Percentiles rank a stretch among this genome's conserved stretches.
phyloP scores from a whole-genome alignment of 805 yeast genomes.

The Metschnikowia peoriensis region DNA sequence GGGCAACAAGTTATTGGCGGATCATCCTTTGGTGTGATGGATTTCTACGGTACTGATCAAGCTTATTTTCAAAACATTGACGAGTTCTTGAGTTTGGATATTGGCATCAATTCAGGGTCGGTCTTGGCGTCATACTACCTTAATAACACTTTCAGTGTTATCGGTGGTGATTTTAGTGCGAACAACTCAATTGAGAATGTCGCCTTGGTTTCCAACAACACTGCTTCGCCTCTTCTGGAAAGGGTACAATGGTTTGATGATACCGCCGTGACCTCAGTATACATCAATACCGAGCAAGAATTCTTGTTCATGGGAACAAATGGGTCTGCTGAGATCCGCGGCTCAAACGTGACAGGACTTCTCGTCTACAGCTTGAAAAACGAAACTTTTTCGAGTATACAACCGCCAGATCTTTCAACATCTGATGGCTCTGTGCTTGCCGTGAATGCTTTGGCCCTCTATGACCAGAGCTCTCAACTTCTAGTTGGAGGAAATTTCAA shows the following conservation, averaged over 20 bases:
- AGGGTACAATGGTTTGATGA: slow-evolving; percentile 26
- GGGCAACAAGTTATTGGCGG: slow-evolving; percentile 37
- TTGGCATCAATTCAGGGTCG: slow-evolving; percentile 22
- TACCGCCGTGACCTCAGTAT: slow-evolving; percentile 30
- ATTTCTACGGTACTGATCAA: slow-evolving; percentile 25
- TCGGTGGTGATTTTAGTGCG: slow-evolving; percentile 59
- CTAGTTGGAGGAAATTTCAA: slow-evolving; percentile 75
- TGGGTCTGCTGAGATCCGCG: slow-evolving; percentile 29
- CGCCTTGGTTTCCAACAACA: slow-evolving; percentile 27
- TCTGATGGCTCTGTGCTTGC: slow-evolving; percentile 41
- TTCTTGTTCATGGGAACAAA: slow-evolving; percentile 47
- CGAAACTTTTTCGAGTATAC: slow-evolving; percentile 40
- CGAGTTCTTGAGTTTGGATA: slow-evolving; percentile 22
- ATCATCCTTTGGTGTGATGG: slow-evolving; percentile 34
- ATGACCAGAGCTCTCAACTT: slow-evolving; percentile 36
- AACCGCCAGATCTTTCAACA: slow-evolving; percentile 48
- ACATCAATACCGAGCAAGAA: slow-evolving; percentile 32
- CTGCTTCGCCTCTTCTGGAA: slow-evolving; percentile 22
- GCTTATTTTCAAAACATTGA: slow-evolving; percentile 24
- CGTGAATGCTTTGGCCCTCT: slow-evolving; percentile 36
- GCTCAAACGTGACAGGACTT: slow-evolving; percentile 41
- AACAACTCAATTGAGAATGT: slow-evolving; percentile 22
- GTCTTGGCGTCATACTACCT: slow-evolving; percentile 39
- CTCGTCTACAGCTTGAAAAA: slow-evolving; percentile 50
- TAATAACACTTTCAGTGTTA: slow-evolving; percentile 49